A percentile compares a stretch with the other conserved stretches of the same genome.
Evolutionary conservation across 345 rosid genomes (phyloP).

Genomic region (Leavenworthia alabamica): DNA sequence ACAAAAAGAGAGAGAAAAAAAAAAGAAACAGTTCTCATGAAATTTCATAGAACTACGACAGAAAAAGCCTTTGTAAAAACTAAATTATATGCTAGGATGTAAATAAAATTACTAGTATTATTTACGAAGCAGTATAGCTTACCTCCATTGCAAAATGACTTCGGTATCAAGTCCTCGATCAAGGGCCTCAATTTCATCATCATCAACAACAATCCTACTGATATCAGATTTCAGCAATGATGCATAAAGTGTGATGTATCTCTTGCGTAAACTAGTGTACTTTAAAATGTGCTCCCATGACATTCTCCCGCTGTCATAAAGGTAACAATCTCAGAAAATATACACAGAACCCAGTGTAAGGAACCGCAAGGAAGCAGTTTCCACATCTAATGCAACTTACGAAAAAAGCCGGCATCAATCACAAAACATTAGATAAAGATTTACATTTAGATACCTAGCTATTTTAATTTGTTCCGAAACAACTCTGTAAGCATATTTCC

Average conservation of each 20-base stretch:
- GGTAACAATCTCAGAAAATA: slow-evolving; percentile 29
- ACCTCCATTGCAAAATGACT: slow-evolving; percentile 97
- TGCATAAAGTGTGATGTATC: slow-evolving; percentile 79
- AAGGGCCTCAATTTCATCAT: slow-evolving; percentile 71
- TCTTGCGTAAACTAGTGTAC: slow-evolving; percentile 74
- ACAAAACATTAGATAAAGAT: background rate
- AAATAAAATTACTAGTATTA: background rate
- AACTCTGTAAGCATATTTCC: slow-evolving; percentile 84
- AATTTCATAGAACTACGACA: slow-evolving; percentile 1
- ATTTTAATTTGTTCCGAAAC: slow-evolving; percentile 81
- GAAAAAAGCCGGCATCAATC: slow-evolving; percentile 1
- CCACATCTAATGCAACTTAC: slow-evolving; percentile 7
- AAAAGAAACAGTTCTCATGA: slow-evolving; percentile 1
- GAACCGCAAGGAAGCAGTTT: background rate
- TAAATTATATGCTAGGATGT: slow-evolving; percentile 3
- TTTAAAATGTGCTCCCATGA: slow-evolving; percentile 88
- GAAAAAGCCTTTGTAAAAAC: background rate
- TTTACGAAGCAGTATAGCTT: slow-evolving; percentile 25
- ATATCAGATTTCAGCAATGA: slow-evolving; percentile 78
- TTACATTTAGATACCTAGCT: slow-evolving; percentile 51
- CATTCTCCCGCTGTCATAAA: slow-evolving; percentile 79
- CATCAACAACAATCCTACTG: slow-evolving; percentile 55
- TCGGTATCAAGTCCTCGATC: slow-evolving; percentile 86
- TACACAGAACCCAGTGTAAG: slow-evolving; percentile 13
- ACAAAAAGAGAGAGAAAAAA: background rate